A percentile compares a stretch with the other conserved stretches of the same genome.
Evolutionary conservation across 306 rosid species (phyloP).

Genomic region (Neltuma alba): DNA sequence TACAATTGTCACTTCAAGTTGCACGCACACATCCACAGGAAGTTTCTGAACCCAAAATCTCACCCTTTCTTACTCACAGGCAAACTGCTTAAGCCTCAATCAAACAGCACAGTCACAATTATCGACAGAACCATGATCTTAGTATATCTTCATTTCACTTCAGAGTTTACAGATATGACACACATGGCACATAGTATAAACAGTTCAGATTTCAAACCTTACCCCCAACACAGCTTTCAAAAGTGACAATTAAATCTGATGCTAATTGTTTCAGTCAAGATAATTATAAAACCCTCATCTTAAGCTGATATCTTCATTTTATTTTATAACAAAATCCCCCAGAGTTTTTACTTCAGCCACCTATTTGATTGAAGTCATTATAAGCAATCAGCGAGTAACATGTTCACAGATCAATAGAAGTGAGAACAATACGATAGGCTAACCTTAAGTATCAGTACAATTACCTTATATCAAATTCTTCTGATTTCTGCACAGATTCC

Average conservation of each 20-base stretch:
- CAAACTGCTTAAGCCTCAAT: conserved; percentile 12
- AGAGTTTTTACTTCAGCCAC: conserved; percentile 2
- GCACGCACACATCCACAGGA: neutral
- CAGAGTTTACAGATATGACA: conserved; percentile 5
- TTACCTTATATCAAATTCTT: conserved; percentile 93
- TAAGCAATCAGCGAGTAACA: neutral
- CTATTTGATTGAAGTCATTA: conserved; percentile 15
- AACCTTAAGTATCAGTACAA: conserved; percentile 19
- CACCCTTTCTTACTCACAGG: neutral
- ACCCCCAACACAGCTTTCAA: conserved; percentile 13
- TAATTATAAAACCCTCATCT: conserved; percentile 12
- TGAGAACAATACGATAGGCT: neutral
- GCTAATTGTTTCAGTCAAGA: conserved; percentile 12
- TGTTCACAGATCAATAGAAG: neutral
- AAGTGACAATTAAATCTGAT: conserved; percentile 1
- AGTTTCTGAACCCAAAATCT: neutral
- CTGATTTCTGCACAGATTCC: conserved; percentile 89
- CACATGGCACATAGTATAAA: neutral
- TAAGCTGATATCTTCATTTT: neutral
- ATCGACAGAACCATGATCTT: neutral
- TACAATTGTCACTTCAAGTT: neutral
- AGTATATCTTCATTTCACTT: conserved; percentile 16
- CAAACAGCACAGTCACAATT: neutral
- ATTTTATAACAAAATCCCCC: conserved; percentile 14
- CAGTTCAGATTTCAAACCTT: neutral